Evolutionary conservation across 805 yeast species (phyloP), one percentile per base, ranked within the genome.

Genomic region (Pichia heedii): DNA sequence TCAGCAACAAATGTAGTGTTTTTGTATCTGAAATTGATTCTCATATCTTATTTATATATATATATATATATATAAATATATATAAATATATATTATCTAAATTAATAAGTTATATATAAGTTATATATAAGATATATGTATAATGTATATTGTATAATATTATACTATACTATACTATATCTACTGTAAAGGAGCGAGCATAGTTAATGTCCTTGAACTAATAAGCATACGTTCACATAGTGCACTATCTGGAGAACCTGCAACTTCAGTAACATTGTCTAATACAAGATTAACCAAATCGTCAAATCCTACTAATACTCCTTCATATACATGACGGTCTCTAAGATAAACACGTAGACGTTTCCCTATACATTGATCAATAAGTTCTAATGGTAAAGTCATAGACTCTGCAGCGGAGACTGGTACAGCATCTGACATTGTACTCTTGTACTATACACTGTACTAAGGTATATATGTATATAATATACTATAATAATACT

Each of bases 251-350:
- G 45, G 46, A 35, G 61, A 66, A 41, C 70, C 75, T 4, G 57
- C 56, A 37, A 62, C 67, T 54, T 85, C 95, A 9, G 73, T 72
- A 32, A 83, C 97, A 54, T 89, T 81, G 53, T 84, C 84, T 41
- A 93, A 70, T 11, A 93, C 95, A 63, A 89, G 79, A 58, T 86
- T 93, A 47, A 93, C 97, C 55, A 82, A 90, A 63, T 93, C 97
- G 60, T 93, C 98, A 62, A 90, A 90, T 1, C 97, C 97, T 24
- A 83, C 76, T 41, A 93, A 69, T 4, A 79, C 85, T 1, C 98
- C 98, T n/a, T 75, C 73, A 59, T 87, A 93, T 60, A 89, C 97
- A 59, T 77, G 77, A 46, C 72, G 69, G 48, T 63, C 68, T 37
- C 73, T 71, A 65, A 86, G 69, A 41, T 86, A 70, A 22, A 88